Base-by-base conservation (phyloP, 2,329 filamentous ascomycete species). In the Xylariaceae sp. region DNA sequence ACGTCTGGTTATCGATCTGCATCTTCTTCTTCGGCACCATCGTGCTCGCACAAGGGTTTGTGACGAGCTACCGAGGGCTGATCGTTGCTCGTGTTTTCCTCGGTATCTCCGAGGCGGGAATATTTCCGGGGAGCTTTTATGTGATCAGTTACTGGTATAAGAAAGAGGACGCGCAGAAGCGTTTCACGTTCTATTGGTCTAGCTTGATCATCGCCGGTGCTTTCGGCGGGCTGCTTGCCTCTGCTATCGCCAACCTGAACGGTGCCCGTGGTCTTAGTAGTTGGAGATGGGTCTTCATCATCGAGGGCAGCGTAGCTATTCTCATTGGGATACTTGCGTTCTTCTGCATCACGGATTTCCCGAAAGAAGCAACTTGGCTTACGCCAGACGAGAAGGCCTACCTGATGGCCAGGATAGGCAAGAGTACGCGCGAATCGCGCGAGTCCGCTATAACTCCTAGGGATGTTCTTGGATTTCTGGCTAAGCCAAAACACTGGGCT, bases 241-340 rank as follows among this genome's bases (percentile, higher is more conserved):
- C 60, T 1, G 75, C 67, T 2, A 76, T 79, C 37, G 69, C 66
- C 2, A 67, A 72, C 40, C 67, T 76, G 55, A 61, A 69, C 47
- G 70, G 71, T 1, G 64, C 72, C 11, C 69, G 65, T 4, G 72
- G 72, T 0, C 64, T 80, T 34, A 66, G 65, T 20, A 74, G 67
- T 27, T 86, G 82, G 82, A 70, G 79, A 49, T 86, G 82, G 68
- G 73, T 85, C 4, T 86, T 86, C 60, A 75, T 85, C 45, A 68
- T 85, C 40, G 71, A 67, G 47, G 57, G 67, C 14, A 57, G 64
- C 17, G 45, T 57, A 17, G 54, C 63, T 32, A 45, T 67, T 40
- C 42, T 65, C 22, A 55, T 63, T n/a, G 57, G 57, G 23, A 17
- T 66, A 41, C 53, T 63, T 40, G 63, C 58, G 48, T 64, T 59